A percentile compares a stretch with the other conserved stretches of the same genome.
phyloP scores from a whole-genome alignment of 1,284 basidiomycete species.

The Porogramme epimiltina region DNA sequence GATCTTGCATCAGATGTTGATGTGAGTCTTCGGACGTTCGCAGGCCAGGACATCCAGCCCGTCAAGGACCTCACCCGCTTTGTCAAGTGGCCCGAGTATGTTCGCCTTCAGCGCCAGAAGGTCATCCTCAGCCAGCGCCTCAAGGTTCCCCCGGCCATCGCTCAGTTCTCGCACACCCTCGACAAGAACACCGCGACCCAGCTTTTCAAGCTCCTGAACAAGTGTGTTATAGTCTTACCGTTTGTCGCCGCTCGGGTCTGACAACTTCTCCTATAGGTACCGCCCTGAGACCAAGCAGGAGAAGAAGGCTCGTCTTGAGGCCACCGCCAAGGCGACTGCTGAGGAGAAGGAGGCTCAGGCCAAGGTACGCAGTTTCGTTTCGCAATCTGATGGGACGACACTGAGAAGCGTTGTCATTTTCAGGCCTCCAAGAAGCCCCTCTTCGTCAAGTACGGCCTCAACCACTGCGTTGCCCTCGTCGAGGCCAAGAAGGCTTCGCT shows the following conservation, averaged over 20 bases:
- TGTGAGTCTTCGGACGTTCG: background rate
- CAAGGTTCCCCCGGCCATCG: conserved; percentile 98
- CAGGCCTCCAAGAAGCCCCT: conserved; percentile 90
- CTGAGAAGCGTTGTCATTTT: conserved; percentile 16
- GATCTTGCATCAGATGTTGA: background rate
- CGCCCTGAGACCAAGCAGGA: conserved; percentile 94
- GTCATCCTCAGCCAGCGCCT: conserved; percentile 98
- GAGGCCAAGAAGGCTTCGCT: conserved; percentile 98
- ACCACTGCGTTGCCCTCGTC: conserved; percentile 94
- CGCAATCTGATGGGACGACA: background rate
- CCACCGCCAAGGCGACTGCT: conserved; percentile 75
- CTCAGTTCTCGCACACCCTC: conserved; percentile 96
- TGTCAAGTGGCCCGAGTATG: conserved; percentile 99
- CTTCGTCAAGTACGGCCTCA: conserved; percentile 96
- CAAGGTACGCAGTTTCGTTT: conserved; percentile 43
- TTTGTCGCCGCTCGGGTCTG: background rate
- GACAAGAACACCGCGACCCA: conserved; percentile 99
- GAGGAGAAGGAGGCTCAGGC: conserved; percentile 77
- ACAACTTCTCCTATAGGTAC: conserved; percentile 43
- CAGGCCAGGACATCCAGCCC: conserved; percentile 94
- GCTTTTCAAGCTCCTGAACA: conserved; percentile 97
- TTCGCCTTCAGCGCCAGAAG: conserved; percentile 98
- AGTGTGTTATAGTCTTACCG: conserved; percentile 47
- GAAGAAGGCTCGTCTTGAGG: conserved; percentile 93
- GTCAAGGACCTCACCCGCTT: conserved; percentile 94